Evolutionary conservation across 2,329 filamentous ascomycete genomes (phyloP).

Genomic region (Fusarium sp.): DNA sequence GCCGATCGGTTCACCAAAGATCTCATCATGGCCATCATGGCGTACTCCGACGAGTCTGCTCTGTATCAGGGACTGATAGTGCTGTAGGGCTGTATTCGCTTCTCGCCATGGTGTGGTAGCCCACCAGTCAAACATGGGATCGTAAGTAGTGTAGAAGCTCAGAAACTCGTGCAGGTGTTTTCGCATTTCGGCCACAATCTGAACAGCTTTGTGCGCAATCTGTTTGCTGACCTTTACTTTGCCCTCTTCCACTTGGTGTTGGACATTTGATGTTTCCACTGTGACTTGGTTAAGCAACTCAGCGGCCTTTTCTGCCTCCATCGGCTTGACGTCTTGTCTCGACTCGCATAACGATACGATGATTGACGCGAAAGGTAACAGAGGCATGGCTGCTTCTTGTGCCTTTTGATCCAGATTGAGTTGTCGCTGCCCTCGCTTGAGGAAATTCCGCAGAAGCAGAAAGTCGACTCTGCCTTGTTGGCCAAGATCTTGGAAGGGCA

Average conservation of each 20-base stretch:
- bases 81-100: constrained; percentile 52
- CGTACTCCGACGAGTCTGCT: constrained; percentile 58
- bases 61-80: constrained; percentile 53
- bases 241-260: constrained; percentile 49
- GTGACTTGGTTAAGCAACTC: constrained; percentile 53
- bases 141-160: constrained; percentile 65
- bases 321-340: constrained; percentile 57
- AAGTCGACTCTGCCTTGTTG: constrained; percentile 63
- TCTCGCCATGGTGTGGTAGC: constrained; percentile 57
- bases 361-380: constrained; percentile 59
- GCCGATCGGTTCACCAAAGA: constrained; percentile 69
- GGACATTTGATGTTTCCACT: constrained; percentile 48
- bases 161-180: constrained; percentile 59
- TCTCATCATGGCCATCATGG: constrained; percentile 58
- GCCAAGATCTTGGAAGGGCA: constrained; percentile 44
- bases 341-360: constrained; percentile 61
- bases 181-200: constrained; percentile 55
- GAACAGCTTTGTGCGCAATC: constrained; percentile 60
- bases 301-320: constrained; percentile 58
- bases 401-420: constrained; percentile 54
- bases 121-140: constrained; percentile 70
- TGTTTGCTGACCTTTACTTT: constrained; percentile 53
- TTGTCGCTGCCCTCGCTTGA: constrained; percentile 51
- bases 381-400: constrained; percentile 50
- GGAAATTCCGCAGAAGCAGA: constrained; percentile 61